Evolutionary conservation across 164 flowering plant species (phyloP).

Genomic region (Stephania yunnanensis): DNA sequence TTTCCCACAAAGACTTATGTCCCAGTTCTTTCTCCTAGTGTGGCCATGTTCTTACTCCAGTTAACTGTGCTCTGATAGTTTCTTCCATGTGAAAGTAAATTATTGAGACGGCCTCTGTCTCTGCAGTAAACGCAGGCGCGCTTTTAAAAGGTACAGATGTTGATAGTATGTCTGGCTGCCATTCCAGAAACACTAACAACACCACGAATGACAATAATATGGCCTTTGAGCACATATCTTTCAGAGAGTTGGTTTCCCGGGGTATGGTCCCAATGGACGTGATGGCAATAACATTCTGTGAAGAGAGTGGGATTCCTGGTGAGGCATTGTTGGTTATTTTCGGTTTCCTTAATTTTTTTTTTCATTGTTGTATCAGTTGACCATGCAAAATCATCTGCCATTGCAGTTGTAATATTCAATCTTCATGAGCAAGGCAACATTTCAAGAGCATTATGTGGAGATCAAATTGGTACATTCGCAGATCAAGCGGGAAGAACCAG

Average conservation of each 20-base stretch:
- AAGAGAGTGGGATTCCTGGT: slow-evolving; percentile 87
- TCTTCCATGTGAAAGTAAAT: background rate
- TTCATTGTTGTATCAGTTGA: background rate
- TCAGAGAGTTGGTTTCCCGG: slow-evolving; percentile 62
- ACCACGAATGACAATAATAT: slow-evolving; percentile 16
- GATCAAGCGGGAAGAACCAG: slow-evolving; percentile 65
- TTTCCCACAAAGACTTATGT: too few relatives aligned
- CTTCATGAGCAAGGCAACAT: slow-evolving; percentile 84
- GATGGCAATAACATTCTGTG: slow-evolving; percentile 77
- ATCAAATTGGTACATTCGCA: slow-evolving; percentile 74
- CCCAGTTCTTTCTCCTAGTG: background rate
- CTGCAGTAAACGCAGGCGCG: slow-evolving; percentile 75
- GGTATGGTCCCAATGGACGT: slow-evolving; percentile 63
- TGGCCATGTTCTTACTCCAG: background rate
- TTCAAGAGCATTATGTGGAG: slow-evolving; percentile 90
- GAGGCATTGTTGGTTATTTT: slow-evolving; percentile 15
- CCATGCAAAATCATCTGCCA: background rate
- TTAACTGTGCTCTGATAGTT: background rate
- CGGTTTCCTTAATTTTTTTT: background rate
- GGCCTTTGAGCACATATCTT: slow-evolving; percentile 65
- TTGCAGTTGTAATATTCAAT: slow-evolving; percentile 76
- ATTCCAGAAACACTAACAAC: slow-evolving; percentile 42
- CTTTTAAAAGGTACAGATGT: slow-evolving; percentile 78
- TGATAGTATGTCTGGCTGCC: slow-evolving; percentile 66
- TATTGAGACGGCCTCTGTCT: background rate